Percentiles rank a stretch among this genome's conserved stretches.
phyloP scores from a whole-genome alignment of 108 stramenopile genomes.

The Skeletonema marinoi region DNA sequence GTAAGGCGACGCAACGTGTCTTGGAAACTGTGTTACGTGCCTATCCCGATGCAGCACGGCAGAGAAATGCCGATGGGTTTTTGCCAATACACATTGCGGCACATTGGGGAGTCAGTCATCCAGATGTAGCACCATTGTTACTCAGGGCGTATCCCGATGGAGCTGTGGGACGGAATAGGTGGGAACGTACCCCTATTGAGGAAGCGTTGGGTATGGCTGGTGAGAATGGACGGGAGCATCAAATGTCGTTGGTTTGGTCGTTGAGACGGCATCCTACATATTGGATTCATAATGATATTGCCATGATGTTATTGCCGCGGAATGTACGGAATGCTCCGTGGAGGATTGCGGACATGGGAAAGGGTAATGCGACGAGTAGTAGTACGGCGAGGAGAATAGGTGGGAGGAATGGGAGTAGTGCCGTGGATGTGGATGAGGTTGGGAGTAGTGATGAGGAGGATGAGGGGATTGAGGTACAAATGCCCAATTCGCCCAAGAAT shows the following conservation, averaged over 20 bases:
- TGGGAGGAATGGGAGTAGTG: constrained; percentile 17
- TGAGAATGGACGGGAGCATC: constrained; percentile 88
- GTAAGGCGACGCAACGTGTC: constrained; percentile 73
- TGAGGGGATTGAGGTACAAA: constrained; percentile 50
- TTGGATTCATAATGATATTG: constrained; percentile 72
- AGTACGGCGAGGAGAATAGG: neutral
- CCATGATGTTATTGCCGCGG: constrained; percentile 44
- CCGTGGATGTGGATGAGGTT: constrained; percentile 53
- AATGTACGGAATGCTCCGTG: constrained; percentile 56
- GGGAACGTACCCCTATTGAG: constrained; percentile 88
- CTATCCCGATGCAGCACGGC: constrained; percentile 84
- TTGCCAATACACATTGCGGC: constrained; percentile 81
- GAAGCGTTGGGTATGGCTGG: constrained; percentile 90
- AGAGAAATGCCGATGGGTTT: constrained; percentile 84
- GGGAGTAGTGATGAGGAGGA: constrained; percentile 45
- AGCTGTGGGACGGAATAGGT: constrained; percentile 84
- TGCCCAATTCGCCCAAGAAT: neutral
- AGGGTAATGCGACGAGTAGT: neutral
- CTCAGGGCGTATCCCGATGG: constrained; percentile 85
- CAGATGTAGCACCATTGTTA: constrained; percentile 68
- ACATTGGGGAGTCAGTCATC: constrained; percentile 86
- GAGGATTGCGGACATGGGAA: constrained; percentile 40
- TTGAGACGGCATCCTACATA: constrained; percentile 83
- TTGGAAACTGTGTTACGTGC: constrained; percentile 70
- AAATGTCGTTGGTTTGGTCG: constrained; percentile 75